A percentile compares a stretch with the other conserved stretches of the same genome.
Evolutionary conservation across 306 rosid genomes (phyloP).

Genomic region (Luffa aegyptiaca): DNA sequence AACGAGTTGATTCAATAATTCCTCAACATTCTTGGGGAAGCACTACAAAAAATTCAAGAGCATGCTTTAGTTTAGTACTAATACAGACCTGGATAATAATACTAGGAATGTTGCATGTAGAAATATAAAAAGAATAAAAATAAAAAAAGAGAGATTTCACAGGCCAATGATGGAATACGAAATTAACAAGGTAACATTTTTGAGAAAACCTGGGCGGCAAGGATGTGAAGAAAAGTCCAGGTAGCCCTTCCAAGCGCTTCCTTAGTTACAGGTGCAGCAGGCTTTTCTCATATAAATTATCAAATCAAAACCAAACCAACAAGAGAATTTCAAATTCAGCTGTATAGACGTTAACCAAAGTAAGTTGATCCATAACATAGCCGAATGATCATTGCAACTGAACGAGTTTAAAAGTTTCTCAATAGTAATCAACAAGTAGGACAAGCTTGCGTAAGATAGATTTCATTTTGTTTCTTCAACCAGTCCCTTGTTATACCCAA

Average conservation of each 20-base stretch:
- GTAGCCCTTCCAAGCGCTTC: constrained; percentile 87
- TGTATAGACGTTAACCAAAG: not conserved
- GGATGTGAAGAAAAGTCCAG: constrained; percentile 96
- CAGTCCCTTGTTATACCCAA: not conserved
- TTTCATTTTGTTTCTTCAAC: not conserved
- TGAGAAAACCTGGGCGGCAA: constrained; percentile 76
- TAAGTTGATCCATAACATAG: not conserved
- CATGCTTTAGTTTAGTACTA: not conserved
- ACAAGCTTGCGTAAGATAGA: not conserved
- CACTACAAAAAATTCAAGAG: not conserved
- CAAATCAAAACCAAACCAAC: not conserved
- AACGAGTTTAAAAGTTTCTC: not conserved
- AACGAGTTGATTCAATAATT: not conserved
- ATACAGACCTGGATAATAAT: not conserved
- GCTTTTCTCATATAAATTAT: constrained; percentile 33
- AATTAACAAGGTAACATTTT: constrained; percentile 8
- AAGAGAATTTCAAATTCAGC: not conserved
- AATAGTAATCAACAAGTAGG: not conserved
- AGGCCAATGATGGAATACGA: not conserved
- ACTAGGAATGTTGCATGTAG: not conserved
- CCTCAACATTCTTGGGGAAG: not conserved
- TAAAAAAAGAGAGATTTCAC: not conserved
- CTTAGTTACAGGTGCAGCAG: constrained; percentile 44
- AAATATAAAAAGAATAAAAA: no score
- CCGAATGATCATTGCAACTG: not conserved